A percentile compares a stretch with the other conserved stretches of the same genome.
These are phyloP conservation scores for Aegilops bicornis DNA, from an alignment of 176 grass and related monocot genomes.

Conservation along the genomic window DNA sequence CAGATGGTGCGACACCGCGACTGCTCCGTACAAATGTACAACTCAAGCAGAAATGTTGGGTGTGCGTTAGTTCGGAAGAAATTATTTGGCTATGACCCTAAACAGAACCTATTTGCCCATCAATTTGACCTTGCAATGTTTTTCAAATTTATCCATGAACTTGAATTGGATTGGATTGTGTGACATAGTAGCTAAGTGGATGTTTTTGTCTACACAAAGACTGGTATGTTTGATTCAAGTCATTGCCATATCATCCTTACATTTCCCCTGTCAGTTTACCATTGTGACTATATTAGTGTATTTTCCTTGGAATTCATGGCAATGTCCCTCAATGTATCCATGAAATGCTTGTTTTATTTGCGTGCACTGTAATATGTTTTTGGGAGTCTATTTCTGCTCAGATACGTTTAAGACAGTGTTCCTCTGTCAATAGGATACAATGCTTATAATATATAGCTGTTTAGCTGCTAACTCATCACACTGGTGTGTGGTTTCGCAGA, in stretches of 20 bases:
- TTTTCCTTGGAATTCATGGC: not conserved
- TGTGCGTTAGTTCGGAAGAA: no score
- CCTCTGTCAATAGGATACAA: not conserved
- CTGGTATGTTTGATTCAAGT: not conserved
- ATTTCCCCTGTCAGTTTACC: not conserved
- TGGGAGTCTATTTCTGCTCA: not conserved
- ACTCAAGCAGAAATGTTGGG: no score
- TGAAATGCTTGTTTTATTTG: conserved; percentile 14
- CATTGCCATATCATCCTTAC: not conserved
- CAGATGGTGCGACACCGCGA: no score
- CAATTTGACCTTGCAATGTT: not conserved
- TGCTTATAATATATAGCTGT: not conserved
- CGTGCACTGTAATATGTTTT: not conserved
- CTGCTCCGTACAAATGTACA: not conserved
- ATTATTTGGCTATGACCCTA: no score
- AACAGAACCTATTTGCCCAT: not conserved
- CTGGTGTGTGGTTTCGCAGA: conserved; percentile 29
- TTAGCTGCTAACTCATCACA: not conserved
- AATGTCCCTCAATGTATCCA: not conserved
- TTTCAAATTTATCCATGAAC: not conserved
- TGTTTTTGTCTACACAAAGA: not conserved
- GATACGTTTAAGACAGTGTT: not conserved
- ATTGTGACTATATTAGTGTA: not conserved
- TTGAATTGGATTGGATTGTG: not conserved
- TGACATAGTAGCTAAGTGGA: not conserved